phyloP scores from a whole-genome alignment of 192 early-diverging fungal genomes.

The Podila minutissima region DNA sequence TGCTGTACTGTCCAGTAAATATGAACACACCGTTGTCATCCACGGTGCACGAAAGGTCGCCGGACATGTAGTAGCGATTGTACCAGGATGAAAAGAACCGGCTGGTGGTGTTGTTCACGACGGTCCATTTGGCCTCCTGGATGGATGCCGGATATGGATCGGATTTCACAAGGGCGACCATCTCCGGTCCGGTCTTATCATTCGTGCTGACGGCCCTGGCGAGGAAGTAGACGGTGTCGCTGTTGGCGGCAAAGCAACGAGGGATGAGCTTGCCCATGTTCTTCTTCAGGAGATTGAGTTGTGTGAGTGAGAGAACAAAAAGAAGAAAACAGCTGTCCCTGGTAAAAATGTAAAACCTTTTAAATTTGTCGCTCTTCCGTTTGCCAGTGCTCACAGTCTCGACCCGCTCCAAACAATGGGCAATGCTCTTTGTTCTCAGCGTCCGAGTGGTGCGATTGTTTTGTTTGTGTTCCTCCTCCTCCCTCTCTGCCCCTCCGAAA shows the following conservation, averaged over 20 bases:
- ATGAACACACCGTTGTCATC: background rate
- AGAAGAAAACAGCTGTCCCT: too few species aligned
- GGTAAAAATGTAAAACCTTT: too few species aligned
- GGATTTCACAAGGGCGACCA: background rate
- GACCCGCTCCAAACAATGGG: too few species aligned
- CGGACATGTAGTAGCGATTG: too few species aligned
- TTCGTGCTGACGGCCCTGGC: background rate
- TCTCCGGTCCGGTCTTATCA: background rate
- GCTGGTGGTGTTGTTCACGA: background rate
- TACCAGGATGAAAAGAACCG: background rate
- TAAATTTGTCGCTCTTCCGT: too few species aligned
- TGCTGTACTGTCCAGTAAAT: background rate
- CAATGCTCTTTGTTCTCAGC: too few species aligned
- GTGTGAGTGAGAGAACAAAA: too few species aligned
- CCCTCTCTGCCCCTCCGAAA: too few species aligned
- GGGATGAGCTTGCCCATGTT: background rate
- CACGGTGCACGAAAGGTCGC: background rate
- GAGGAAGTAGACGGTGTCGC: background rate
- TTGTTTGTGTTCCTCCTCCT: too few species aligned
- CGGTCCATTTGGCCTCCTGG: background rate
- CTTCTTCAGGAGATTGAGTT: too few species aligned
- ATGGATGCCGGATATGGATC: background rate
- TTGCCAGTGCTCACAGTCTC: too few species aligned
- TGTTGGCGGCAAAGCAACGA: conserved; percentile 1
- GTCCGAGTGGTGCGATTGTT: too few species aligned